A percentile compares a stretch with the other conserved stretches of the same genome.
Conservation (phyloP, 2,329 filamentous ascomycete genomes). For the Phialocephala sp. region DNA sequence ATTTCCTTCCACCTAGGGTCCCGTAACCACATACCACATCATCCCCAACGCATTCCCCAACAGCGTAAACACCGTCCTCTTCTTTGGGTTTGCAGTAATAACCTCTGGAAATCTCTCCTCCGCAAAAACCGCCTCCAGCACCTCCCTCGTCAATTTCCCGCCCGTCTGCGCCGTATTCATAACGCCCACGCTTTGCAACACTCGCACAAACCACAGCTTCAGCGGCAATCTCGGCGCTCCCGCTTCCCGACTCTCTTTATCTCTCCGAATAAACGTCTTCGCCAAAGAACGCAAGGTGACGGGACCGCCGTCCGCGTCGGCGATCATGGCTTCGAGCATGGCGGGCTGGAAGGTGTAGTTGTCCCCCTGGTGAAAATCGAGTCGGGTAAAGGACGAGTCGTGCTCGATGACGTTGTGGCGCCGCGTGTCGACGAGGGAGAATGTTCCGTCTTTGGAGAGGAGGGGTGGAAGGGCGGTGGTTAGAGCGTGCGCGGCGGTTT, state of each 20-base stretch:
- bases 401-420: constrained; percentile 27
- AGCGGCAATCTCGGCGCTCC: constrained; percentile 22
- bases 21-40: constrained; percentile 4
- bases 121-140: constrained; percentile 24
- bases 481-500: constrained; percentile 12
- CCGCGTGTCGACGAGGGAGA: constrained; percentile 24
- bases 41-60: constrained; percentile 21
- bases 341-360: constrained; percentile 28
- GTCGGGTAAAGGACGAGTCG: constrained; percentile 24
- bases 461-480: constrained; percentile 21
- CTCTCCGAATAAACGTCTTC: constrained; percentile 22
- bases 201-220: constrained; percentile 26
- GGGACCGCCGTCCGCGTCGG: constrained; percentile 19
- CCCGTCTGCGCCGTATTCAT: constrained; percentile 26
- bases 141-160: constrained; percentile 15
- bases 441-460: constrained; percentile 26
- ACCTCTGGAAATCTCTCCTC: constrained; percentile 24
- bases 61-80: constrained; percentile 21
- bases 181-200: constrained; percentile 23
- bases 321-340: constrained; percentile 21
- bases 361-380: constrained; percentile 24
- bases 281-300: constrained; percentile 21
- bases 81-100: constrained; percentile 21
- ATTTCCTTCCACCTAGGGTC: background rate
- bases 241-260: constrained; percentile 22